Base-by-base conservation (phyloP, 2,329 filamentous ascomycete genomes). In the Alternaria sp. region DNA sequence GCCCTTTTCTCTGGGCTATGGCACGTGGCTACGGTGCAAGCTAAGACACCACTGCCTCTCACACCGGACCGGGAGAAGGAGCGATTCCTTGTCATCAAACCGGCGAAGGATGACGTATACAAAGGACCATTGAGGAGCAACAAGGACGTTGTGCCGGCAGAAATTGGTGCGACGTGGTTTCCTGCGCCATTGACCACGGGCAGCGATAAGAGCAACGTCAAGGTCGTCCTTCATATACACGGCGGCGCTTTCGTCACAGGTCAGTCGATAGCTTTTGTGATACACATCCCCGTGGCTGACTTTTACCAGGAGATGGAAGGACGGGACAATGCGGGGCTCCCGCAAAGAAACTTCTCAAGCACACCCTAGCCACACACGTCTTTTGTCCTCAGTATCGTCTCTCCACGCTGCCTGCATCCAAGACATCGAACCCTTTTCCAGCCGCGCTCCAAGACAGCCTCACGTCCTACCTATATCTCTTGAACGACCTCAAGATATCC, bases 371-470 rank as follows among this genome's bases (percentile, higher is more conserved):
- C 12, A 78, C 77, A 3, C 76, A 79, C 54, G 68, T 84, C 43
- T 79, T 85, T 56, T 66, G 66, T 16, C 81, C 81, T 1, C 81
- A 84, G 60, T 86, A 86, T 71, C 80, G 84, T 0, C 78, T 86
- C 6, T 75, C 81, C 4, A 77, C 76, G 0, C 78, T 81, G 39
- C 78, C 81, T 0, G 70, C 64, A 4, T 64, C 60, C 6, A 74
- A 72, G 6, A 70, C 65, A 0, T 74, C 71, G 39, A 79, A 80
- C n/a, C 80, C 78, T 0, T 86, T 85, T 70, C 84, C 84, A 1
- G 84, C 83, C 0, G 81, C 82, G 4, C 67, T 85, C 3, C 84
- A 86, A 69, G 84, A 86, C 65, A 75, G 74, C 3, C 62, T 86
- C 43, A 81, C 83, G 0, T 65, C 76, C 4, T 85, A 84, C 65